phyloP scores from a whole-genome alignment of 2,329 filamentous ascomycete species.

The Fusarium sp. region DNA sequence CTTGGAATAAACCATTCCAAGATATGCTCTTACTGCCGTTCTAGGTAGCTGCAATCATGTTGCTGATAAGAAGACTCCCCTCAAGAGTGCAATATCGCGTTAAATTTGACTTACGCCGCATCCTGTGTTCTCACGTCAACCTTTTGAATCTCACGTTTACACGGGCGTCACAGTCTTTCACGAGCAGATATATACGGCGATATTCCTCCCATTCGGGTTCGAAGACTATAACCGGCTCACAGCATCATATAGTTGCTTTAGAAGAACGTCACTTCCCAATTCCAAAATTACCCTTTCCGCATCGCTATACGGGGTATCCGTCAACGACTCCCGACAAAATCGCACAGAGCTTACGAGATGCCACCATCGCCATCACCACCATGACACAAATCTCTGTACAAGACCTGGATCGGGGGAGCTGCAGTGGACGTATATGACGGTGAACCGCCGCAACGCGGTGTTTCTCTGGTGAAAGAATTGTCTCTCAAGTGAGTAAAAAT shows the following conservation, averaged over 20 bases:
- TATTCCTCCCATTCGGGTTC: neutral
- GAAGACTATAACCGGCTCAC: neutral
- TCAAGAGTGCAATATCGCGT: neutral
- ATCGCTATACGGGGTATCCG: neutral
- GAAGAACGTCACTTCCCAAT: neutral
- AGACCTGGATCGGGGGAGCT: neutral
- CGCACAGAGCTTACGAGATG: neutral
- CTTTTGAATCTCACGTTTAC: neutral
- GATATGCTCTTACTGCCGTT: neutral
- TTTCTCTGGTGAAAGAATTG: neutral
- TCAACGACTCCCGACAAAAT: neutral
- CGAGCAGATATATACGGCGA: neutral
- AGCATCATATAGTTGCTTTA: neutral
- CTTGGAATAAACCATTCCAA: neutral
- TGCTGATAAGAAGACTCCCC: neutral
- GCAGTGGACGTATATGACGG: neutral
- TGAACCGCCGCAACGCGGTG: neutral
- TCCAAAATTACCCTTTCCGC: neutral
- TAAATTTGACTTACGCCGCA: neutral
- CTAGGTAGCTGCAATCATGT: neutral
- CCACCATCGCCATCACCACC: neutral
- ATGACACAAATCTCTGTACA: neutral
- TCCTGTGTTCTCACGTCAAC: neutral
- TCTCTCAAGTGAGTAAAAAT: neutral
- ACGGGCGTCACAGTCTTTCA: neutral